Evolutionary conservation across 495 filamentous ascomycete genomes (phyloP), one percentile per base, ranked within the genome.

Genomic region (Trichoderma orchidacearum): DNA sequence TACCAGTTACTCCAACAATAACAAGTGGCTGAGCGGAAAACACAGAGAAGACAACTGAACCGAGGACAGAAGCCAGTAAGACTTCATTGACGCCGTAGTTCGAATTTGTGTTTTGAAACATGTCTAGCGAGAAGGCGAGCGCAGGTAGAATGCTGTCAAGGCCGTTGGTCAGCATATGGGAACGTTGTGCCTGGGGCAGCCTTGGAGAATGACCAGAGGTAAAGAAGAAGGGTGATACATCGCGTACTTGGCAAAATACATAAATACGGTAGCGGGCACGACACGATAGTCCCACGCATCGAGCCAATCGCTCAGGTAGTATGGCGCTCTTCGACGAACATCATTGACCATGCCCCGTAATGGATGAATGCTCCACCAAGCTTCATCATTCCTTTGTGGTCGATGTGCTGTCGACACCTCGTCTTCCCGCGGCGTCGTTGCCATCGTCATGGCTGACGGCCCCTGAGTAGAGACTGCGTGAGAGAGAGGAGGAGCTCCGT

Each of bases 271-370:
- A 27, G 84, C 85, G 31, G 88, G 86, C 28, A 93, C 74, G 34
- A 90, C 84, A 31, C 88, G 79, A 70, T 93, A 93, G 66, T 90
- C 82, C 86, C 85, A 90, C 3, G 87, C 88, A 71, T 92, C 88
- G 29, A 70, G 75, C 85, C 84, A 90, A 69, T 93, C 88, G 66
- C 81, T 86, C 71, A 70, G 74, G 62, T 90, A 93, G 65, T 76
- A 91, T 9, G 88, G 88, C 4, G 76, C 79, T 58, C 88, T 74
- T 52, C 87, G 79, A 56, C 79, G 81, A 54, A 90, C 63, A 70
- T 93, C 88, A 60, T 87, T 80, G 35, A 80, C 64, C 82, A 93
- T 91, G 60, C 88, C 81, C n/a, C 74, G 71, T 62, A 78, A 79
- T 58, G 78, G 71, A 31, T 69, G 74, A 29, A 85, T 75, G 57